Evolutionary conservation across 371 early-diverging fungal genomes (phyloP).

Genomic region (Massospora cicadina): DNA sequence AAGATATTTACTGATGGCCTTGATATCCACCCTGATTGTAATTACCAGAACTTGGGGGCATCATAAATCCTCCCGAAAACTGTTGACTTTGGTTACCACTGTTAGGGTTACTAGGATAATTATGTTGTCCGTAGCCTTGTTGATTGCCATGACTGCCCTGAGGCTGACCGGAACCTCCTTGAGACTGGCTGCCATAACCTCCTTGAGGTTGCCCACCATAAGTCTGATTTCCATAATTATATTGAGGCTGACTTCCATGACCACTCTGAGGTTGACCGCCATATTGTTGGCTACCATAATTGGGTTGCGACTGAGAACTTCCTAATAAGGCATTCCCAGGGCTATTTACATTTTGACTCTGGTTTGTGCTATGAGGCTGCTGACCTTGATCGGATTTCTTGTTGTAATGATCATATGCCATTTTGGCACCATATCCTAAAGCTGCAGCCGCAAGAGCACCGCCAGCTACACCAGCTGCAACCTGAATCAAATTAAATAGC

Average conservation of each 20-base stretch:
- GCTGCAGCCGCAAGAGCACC: conserved; percentile 10
- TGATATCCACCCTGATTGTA: no score
- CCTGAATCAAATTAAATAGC: background rate
- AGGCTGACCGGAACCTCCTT: no score
- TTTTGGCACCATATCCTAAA: conserved; percentile 10
- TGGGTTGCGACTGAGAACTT: background rate
- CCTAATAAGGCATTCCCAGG: background rate
- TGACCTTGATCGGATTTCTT: conserved; percentile 2
- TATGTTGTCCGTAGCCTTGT: background rate
- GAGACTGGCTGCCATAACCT: conserved; percentile 15
- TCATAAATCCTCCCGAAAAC: background rate
- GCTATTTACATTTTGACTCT: background rate
- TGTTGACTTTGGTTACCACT: background rate
- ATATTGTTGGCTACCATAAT: background rate
- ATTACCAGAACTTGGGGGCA: background rate
- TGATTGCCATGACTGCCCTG: background rate
- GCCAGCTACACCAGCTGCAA: conserved; percentile 10
- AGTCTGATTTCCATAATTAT: background rate
- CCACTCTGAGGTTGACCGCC: conserved; percentile 1
- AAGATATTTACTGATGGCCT: no score
- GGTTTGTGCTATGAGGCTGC: background rate
- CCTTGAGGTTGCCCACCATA: conserved; percentile 7
- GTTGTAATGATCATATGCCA: conserved; percentile 12
- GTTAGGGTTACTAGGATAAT: background rate
- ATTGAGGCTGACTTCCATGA: conserved; percentile 2